Evolutionary conservation across 2,329 filamentous ascomycete genomes (phyloP), one percentile per base, ranked within the genome.

Genomic region (Ascosphaera apis): DNA sequence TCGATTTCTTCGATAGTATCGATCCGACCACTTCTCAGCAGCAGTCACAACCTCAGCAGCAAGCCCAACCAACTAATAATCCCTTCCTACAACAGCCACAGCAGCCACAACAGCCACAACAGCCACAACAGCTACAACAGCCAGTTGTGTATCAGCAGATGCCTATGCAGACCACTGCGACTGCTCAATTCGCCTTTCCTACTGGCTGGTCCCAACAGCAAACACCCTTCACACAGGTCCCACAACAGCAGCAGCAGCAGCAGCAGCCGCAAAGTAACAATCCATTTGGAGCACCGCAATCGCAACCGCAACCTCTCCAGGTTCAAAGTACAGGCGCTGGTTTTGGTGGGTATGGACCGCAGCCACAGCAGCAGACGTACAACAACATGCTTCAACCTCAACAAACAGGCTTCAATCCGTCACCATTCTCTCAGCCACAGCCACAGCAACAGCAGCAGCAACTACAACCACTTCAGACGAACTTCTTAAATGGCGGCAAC

Each of bases 1-100:
- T 91, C 50, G 88, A 86, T 60, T 93, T 91, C 56, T 92, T 92
- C 53, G 86, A 76, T 49, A 84, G 82, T 4, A 92, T 91, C 47
- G 84, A 93, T 49, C 73, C 82, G 50, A 83, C 75, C 1, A 69
- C 80, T 64, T 64, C 47, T 41, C 54, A 60, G 36, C 54, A 52
- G 15, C 47, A 48, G 17, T 45, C 56, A 28, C 56, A 57, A 18
- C 51, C 50, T 46, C 31, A 55, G 55, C 42, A 56, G 49, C 42
- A 50, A 45, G 46, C 36, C 31, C 37, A 39, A 23, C 25, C 8
- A 13, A 13, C 9, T 62, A 47, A 55, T 46, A 42, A 53, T 37
- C 59, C 53, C 34, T 51, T 50, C 46, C 31, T 55, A 55, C 41
- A 56, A 49, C 42, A 50, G 45, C 46, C 36, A 31, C 36, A 37